phyloP scores from a whole-genome alignment of 306 rosid species.

The Pyrus betulifolia region DNA sequence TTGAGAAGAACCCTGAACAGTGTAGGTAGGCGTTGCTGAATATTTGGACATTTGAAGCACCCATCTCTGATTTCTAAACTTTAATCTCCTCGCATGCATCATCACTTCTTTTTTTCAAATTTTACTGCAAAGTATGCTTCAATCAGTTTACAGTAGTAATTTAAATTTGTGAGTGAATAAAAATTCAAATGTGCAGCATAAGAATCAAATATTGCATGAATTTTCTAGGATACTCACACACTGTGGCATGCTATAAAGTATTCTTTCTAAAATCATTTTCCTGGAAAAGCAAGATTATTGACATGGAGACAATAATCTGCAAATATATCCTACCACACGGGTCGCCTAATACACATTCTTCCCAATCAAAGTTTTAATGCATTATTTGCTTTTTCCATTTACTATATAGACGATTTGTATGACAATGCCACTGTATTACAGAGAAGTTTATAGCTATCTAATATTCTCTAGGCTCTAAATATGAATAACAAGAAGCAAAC shows the following conservation, averaged over 20 bases:
- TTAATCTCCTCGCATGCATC: conserved; percentile 76
- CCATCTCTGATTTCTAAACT: conserved; percentile 63
- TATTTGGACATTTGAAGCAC: conserved; percentile 52
- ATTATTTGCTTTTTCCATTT: neutral
- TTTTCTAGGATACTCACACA: neutral
- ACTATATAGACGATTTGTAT: neutral
- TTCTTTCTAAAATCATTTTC: neutral
- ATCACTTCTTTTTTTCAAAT: conserved; percentile 16
- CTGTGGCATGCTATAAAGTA: neutral
- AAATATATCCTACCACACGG: neutral
- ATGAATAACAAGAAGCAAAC: neutral
- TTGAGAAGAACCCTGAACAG: conserved; percentile 26
- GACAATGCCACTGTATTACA: neutral
- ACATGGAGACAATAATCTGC: neutral
- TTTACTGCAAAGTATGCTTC: conserved; percentile 21
- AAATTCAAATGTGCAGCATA: neutral
- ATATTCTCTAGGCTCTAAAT: neutral
- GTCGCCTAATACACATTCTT: neutral
- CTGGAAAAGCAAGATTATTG: neutral
- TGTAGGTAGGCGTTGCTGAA: conserved; percentile 33
- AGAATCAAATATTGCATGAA: neutral
- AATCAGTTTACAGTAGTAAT: conserved; percentile 14
- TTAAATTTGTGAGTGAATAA: neutral
- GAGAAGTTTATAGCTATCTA: neutral
- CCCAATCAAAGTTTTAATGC: neutral